phyloP scores from a whole-genome alignment of 1,139 yeast genomes.

The Hyphopichia wangnamkhiaoensis region DNA sequence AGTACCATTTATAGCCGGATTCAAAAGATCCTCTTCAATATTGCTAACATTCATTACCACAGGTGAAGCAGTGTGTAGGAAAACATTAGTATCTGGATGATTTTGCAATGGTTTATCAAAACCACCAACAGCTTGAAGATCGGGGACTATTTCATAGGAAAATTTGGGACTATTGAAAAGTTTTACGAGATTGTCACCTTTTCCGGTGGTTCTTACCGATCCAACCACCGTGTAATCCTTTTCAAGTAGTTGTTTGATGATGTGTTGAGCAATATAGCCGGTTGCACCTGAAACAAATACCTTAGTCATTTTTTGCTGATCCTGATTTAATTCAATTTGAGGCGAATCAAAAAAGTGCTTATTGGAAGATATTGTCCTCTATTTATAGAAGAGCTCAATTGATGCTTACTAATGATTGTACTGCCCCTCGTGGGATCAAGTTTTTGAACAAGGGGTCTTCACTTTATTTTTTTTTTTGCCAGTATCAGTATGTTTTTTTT shows the following conservation, averaged over 20 bases:
- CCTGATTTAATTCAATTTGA: no score
- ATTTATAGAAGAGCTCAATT: no score
- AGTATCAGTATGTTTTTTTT: no score
- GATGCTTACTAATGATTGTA: no score
- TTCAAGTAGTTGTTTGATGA: constrained; percentile 15
- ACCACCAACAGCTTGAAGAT: constrained; percentile 15
- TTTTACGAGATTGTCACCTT: constrained; percentile 20
- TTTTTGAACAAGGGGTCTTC: no score
- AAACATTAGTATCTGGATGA: constrained; percentile 17
- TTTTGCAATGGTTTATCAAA: constrained; percentile 20
- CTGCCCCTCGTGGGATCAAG: no score
- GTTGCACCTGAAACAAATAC: constrained; percentile 21
- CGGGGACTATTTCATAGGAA: constrained; percentile 20
- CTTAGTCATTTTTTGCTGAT: constrained; percentile 14
- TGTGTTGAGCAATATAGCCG: constrained; percentile 24
- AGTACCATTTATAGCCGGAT: constrained; percentile 25
- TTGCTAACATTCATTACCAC: constrained; percentile 17
- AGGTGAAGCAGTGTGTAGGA: constrained; percentile 23
- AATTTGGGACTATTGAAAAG: constrained; percentile 14
- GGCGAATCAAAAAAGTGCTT: background rate
- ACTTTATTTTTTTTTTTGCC: no score
- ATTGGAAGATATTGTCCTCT: background rate
- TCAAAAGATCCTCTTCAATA: constrained; percentile 18
- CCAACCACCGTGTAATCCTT: constrained; percentile 24
- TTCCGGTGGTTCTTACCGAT: constrained; percentile 22